Conservation (phyloP, 1,139 yeast genomes). For the Debaryomyces sp. region DNA sequence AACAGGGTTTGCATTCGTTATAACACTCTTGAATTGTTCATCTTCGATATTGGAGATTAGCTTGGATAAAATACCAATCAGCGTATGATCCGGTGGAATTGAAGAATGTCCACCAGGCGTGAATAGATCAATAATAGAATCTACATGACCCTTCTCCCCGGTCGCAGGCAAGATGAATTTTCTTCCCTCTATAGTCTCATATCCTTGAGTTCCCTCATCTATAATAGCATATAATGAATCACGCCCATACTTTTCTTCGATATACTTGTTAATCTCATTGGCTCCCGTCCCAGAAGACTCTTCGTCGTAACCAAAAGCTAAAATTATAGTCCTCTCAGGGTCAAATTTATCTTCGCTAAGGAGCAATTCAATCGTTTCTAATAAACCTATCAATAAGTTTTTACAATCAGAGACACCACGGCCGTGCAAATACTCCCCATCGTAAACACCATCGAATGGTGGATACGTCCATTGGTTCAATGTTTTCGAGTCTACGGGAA, state of each 20-base stretch:
- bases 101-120: conserved; percentile 56
- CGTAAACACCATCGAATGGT: conserved; percentile 46
- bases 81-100: conserved; percentile 50
- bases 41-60: conserved; percentile 42
- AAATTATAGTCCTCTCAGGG: conserved; percentile 45
- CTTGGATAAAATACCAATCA: conserved; percentile 48
- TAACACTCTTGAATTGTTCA: conserved; percentile 32
- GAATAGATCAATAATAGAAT: conserved; percentile 37
- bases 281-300: conserved; percentile 48
- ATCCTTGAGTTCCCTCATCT: conserved; percentile 48
- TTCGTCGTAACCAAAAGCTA: conserved; percentile 54
- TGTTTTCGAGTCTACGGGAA: conserved; percentile 48
- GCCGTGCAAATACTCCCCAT: conserved; percentile 44
- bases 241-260: conserved; percentile 38
- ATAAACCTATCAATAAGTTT: conserved; percentile 41
- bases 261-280: conserved; percentile 28
- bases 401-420: conserved; percentile 53
- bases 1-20: conserved; percentile 46
- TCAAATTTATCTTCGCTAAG: conserved; percentile 33
- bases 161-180: conserved; percentile 58
- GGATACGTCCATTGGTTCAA: conserved; percentile 43
- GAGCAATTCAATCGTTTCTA: conserved; percentile 46
- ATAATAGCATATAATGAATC: conserved; percentile 44
- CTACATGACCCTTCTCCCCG: conserved; percentile 50
- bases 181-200: conserved; percentile 40